Evolutionary conservation across 768 basidiomycete species (phyloP).

Genomic region (Mycena vulgaris): DNA sequence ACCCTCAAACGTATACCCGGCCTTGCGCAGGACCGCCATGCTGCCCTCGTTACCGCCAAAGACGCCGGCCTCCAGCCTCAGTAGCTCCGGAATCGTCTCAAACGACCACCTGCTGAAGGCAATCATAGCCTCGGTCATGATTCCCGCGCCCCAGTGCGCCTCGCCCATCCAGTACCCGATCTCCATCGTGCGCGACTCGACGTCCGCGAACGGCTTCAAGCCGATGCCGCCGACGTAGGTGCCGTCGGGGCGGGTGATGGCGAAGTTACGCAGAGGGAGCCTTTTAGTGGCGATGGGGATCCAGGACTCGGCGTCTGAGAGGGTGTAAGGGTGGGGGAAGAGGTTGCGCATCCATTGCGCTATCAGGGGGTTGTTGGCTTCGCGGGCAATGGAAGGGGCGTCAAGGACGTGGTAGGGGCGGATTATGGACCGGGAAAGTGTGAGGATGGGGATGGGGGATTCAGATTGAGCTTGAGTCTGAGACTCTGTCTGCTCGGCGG

Average conservation of each 20-base stretch:
- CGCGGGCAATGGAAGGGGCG: conserved; percentile 15
- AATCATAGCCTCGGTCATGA: conserved; percentile 13
- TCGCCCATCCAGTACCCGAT: conserved; percentile 18
- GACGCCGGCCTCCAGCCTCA: conserved; percentile 12
- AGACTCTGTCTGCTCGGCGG: conserved; percentile 4
- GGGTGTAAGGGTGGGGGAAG: conserved; percentile 10
- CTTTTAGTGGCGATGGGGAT: background rate
- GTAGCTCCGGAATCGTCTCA: conserved; percentile 12
- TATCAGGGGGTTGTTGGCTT: conserved; percentile 17
- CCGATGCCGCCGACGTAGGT: conserved; percentile 15
- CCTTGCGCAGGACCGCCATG: conserved; percentile 19
- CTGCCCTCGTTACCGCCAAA: conserved; percentile 13
- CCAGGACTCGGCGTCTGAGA: conserved; percentile 12
- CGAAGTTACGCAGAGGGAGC: conserved; percentile 4
- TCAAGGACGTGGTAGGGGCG: too few relatives aligned
- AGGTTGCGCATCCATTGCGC: conserved; percentile 18
- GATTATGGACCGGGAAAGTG: conserved; percentile 13
- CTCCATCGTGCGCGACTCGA: conserved; percentile 21
- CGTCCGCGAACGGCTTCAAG: background rate
- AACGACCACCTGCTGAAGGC: conserved; percentile 21
- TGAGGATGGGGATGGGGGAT: conserved; percentile 18
- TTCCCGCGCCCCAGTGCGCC: conserved; percentile 18
- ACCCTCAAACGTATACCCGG: conserved; percentile 12
- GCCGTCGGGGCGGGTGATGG: conserved; percentile 6
- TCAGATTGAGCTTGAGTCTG: conserved; percentile 6